Conservation (phyloP, 2,329 filamentous ascomycete species). For the Metarhizium brunneum region DNA sequence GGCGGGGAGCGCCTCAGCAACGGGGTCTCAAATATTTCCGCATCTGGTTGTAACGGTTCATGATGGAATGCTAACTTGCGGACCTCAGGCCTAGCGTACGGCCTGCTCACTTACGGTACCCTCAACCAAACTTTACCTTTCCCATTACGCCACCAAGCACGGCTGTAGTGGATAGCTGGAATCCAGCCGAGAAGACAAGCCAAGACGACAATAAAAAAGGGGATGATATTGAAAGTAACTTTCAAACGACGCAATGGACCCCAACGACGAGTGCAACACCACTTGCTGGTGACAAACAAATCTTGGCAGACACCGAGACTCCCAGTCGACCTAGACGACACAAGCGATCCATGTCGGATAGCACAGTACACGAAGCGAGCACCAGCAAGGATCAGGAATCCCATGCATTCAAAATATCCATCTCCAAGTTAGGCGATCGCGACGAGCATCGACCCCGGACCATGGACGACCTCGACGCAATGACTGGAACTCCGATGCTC, state of each 20-base stretch:
- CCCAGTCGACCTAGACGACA: slow-evolving; percentile 26
- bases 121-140: slow-evolving; percentile 51
- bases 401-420: slow-evolving; percentile 70
- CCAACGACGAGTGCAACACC: slow-evolving; percentile 30
- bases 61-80: slow-evolving; percentile 12
- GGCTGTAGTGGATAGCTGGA: slow-evolving; percentile 38
- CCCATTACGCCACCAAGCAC: slow-evolving; percentile 52
- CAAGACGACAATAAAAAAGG: slow-evolving; percentile 11
- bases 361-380: slow-evolving; percentile 59
- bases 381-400: slow-evolving; percentile 44
- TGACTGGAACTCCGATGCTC: slow-evolving; percentile 41
- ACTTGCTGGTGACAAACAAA: slow-evolving; percentile 22
- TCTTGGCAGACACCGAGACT: slow-evolving; percentile 19
- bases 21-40: background rate
- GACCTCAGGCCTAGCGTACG: slow-evolving; percentile 47
- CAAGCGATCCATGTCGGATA: slow-evolving; percentile 65
- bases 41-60: background rate
- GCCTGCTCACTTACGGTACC: slow-evolving; percentile 51
- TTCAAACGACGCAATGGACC: slow-evolving; percentile 24
- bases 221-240: background rate
- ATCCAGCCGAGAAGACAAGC: slow-evolving; percentile 23
- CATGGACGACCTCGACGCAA: slow-evolving; percentile 43
- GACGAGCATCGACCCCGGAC: slow-evolving; percentile 49
- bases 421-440: slow-evolving; percentile 55
- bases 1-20: background rate